Evolutionary conservation across 768 basidiomycete species (phyloP).

Genomic region (Chiua virens): DNA sequence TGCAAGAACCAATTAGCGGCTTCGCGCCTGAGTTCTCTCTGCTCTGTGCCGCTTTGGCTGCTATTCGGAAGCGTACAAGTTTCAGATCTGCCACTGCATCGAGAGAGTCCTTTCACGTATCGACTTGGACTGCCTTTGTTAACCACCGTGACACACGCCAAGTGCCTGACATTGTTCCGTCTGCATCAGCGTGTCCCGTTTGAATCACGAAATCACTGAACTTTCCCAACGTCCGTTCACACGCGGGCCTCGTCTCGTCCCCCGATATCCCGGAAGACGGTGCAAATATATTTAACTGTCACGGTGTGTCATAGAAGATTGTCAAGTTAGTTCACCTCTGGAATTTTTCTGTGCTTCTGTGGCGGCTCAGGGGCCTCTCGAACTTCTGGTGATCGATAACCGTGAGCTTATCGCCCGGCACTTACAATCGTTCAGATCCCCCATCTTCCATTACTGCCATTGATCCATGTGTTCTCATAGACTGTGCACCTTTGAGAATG

Average conservation of each 20-base stretch:
- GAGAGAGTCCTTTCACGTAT: background rate
- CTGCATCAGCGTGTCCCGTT: constrained; percentile 1
- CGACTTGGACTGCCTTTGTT: background rate
- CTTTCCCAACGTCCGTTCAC: constrained; percentile 18
- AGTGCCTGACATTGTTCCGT: constrained; percentile 3
- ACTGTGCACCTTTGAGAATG: background rate
- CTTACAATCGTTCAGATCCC: constrained; percentile 3
- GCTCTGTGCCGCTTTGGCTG: background rate
- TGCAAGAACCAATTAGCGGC: constrained; percentile 10
- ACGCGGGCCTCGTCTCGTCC: constrained; percentile 10
- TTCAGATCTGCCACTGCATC: background rate
- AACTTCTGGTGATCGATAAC: constrained; percentile 27
- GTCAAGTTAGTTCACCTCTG: constrained; percentile 20
- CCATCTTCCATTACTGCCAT: background rate
- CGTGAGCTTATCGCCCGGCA: constrained; percentile 19
- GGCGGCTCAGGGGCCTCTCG: constrained; percentile 19
- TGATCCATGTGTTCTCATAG: background rate
- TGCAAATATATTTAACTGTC: constrained; percentile 19
- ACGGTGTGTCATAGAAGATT: constrained; percentile 17
- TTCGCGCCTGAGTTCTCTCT: constrained; percentile 11
- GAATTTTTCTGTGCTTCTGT: constrained; percentile 27
- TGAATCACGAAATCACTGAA: constrained; percentile 16
- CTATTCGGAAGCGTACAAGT: constrained; percentile 1
- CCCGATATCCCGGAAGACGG: constrained; percentile 10
- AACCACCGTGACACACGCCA: background rate